Evolutionary conservation across 1,139 yeast genomes (phyloP).

Genomic region (Tardiomyces depauwii): DNA sequence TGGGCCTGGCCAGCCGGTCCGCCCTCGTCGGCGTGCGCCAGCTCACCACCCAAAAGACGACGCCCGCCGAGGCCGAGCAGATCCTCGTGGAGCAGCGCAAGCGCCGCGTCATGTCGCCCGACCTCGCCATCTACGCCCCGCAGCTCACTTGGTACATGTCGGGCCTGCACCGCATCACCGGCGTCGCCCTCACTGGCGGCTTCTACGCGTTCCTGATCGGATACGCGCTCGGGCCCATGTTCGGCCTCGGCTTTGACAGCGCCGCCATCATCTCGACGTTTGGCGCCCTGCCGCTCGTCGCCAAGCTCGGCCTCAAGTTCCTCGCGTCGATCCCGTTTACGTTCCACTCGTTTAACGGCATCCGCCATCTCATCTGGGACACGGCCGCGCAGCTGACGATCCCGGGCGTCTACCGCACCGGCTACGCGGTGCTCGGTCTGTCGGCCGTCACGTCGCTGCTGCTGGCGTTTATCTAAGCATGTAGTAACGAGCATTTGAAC

Average conservation of each 20-base stretch:
- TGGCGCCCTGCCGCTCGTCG: slow-evolving; percentile 45
- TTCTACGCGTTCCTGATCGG: slow-evolving; percentile 66
- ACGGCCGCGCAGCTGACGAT: slow-evolving; percentile 64
- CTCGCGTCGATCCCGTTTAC: slow-evolving; percentile 73
- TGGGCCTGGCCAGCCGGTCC: neutral
- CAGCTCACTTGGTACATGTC: slow-evolving; percentile 81
- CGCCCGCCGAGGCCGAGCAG: slow-evolving; percentile 53
- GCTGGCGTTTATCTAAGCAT: slow-evolving; percentile 24
- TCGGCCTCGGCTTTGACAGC: slow-evolving; percentile 51
- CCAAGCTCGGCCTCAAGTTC: slow-evolving; percentile 57
- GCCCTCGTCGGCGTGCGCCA: slow-evolving; percentile 6
- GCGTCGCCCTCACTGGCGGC: slow-evolving; percentile 64
- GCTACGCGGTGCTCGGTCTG: slow-evolving; percentile 69
- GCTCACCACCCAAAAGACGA: slow-evolving; percentile 46
- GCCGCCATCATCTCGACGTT: slow-evolving; percentile 40
- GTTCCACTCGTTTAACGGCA: slow-evolving; percentile 74
- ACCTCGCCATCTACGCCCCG: slow-evolving; percentile 77
- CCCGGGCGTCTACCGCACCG: slow-evolving; percentile 87
- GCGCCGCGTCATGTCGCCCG: slow-evolving; percentile 87
- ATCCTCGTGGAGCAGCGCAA: slow-evolving; percentile 73
- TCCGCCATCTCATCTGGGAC: slow-evolving; percentile 94
- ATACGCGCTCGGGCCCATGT: slow-evolving; percentile 58
- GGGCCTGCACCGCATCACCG: slow-evolving; percentile 76
- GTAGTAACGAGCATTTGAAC: too few relatives aligned
- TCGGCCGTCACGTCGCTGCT: slow-evolving; percentile 53